Percentiles rank a stretch among this genome's conserved stretches.
Evolutionary conservation across 371 early-diverging fungal genomes (phyloP).

Genomic region (Smittium culicis): DNA sequence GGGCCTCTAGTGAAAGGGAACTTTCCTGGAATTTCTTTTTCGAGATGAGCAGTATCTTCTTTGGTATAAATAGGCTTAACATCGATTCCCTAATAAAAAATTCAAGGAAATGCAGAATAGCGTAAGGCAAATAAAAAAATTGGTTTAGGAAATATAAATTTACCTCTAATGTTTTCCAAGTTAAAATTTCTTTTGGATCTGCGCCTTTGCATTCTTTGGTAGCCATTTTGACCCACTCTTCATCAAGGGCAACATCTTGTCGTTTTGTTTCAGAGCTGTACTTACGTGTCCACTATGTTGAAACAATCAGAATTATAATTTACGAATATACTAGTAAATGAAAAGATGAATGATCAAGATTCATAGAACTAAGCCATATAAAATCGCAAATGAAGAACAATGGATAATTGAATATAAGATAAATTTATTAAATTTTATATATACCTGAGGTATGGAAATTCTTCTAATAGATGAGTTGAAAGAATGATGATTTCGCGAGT

Average conservation of each 20-base stretch:
- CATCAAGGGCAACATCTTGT: conserved; percentile 20
- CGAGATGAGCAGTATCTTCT: conserved; percentile 40
- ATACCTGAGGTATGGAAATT: too few relatives aligned
- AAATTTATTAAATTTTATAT: too few relatives aligned
- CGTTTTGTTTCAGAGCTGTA: not conserved
- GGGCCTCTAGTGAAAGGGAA: conserved; percentile 77
- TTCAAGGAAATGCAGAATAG: conserved; percentile 12
- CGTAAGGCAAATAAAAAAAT: not conserved
- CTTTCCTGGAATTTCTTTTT: conserved; percentile 58
- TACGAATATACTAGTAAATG: too few relatives aligned
- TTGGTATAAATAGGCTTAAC: conserved; percentile 71
- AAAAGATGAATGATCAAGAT: too few relatives aligned
- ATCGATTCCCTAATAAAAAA: conserved; percentile 38
- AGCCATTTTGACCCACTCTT: conserved; percentile 55
- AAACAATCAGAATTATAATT: too few relatives aligned
- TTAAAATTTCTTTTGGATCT: conserved; percentile 47
- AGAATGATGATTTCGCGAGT: too few relatives aligned
- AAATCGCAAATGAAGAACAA: too few relatives aligned
- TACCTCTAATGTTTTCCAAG: conserved; percentile 61
- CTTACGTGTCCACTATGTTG: too few relatives aligned
- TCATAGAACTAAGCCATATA: too few relatives aligned
- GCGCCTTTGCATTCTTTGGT: conserved; percentile 73
- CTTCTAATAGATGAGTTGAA: too few relatives aligned
- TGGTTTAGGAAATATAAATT: not conserved
- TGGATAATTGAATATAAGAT: too few relatives aligned